Conservation (phyloP, 2,329 filamentous ascomycete species). For the Elsinoe batatas region DNA sequence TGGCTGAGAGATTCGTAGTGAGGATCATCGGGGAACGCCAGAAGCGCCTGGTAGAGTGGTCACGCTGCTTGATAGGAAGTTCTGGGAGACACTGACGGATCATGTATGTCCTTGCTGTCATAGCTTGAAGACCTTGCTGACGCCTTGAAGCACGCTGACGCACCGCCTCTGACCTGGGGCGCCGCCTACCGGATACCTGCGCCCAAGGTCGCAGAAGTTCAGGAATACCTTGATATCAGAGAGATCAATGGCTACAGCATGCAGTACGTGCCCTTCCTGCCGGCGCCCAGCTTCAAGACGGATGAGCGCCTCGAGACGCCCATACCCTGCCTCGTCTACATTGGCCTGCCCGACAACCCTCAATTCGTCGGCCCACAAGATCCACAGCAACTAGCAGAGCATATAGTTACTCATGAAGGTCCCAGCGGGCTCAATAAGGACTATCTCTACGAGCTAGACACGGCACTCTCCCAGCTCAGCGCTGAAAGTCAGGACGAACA, state of each 20-base stretch:
- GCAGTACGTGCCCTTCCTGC: slow-evolving; percentile 78
- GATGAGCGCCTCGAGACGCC: slow-evolving; percentile 29
- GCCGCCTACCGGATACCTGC: slow-evolving; percentile 60
- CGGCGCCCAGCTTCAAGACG: slow-evolving; percentile 39
- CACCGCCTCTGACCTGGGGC: slow-evolving; percentile 69
- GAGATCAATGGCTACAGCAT: slow-evolving; percentile 97
- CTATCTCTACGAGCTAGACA: slow-evolving; percentile 74
- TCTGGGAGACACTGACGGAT: slow-evolving; percentile 67
- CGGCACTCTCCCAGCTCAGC: slow-evolving; percentile 61
- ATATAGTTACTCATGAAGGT: slow-evolving; percentile 67
- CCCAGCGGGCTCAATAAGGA: slow-evolving; percentile 85
- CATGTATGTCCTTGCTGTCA: slow-evolving; percentile 38
- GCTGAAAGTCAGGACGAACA: slow-evolving; percentile 72
- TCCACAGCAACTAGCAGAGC: slow-evolving; percentile 63
- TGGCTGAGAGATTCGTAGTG: slow-evolving; percentile 40
- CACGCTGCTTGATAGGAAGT: slow-evolving; percentile 74
- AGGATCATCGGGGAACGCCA: slow-evolving; percentile 90
- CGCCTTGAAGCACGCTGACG: slow-evolving; percentile 43
- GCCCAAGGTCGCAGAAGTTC: slow-evolving; percentile 66
- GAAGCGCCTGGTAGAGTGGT: slow-evolving; percentile 81
- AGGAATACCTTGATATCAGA: slow-evolving; percentile 83
- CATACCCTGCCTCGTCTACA: slow-evolving; percentile 68
- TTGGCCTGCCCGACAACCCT: slow-evolving; percentile 83
- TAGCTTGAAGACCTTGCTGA: not conserved
- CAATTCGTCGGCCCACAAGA: slow-evolving; percentile 85